Base-by-base conservation (phyloP, 164 flowering plant genomes). In the Houttuynia cordata region DNA sequence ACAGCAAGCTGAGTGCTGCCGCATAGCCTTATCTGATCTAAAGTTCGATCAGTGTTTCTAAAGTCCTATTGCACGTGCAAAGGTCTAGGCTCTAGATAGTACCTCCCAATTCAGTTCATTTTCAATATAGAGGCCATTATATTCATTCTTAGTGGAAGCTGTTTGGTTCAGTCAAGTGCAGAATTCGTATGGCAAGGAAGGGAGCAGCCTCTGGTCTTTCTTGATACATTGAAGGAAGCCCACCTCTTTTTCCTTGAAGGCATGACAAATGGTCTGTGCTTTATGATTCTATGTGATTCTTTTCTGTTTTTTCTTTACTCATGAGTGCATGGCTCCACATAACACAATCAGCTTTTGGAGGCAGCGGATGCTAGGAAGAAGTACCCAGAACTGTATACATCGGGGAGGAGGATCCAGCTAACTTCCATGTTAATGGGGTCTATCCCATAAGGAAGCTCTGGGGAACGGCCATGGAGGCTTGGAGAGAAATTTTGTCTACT, bases 1-100 rank as follows among this genome's bases (percentile, higher is more conserved):
- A 23, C 66, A 7, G 67, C 93, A 86, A 74, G 93, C 93, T 41
- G 80, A 79, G 64, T 79, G 74, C 69, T 86, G 93, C 61, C 79
- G 71, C 23, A 49, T 54, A 59, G 87, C 86, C 67, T 67, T 86
- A 22, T 62, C 73, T 52, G 73, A 82, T 56, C 67, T 79, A 53
- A 41, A 66, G 61, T 86, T 84, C 62, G 89, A 86, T 56, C 73
- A 69, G 55, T 86, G 93, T 70, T 86, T 84, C 64, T 73, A 88
- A 9, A 86, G 92, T 69, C 92, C 92, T 57, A 86, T 86, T 62
- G 76, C 82, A 52, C 88, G 92, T 58, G 88, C 92, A 24, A 86
- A 86, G 87, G 92, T 85, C 58, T 56, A 67, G 17, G 62, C 17
- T 45, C 17, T 12, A 17, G 14, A 12, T 17, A 12, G 12, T 2